Base-by-base conservation (phyloP, 257 asterid genomes). In the Leptodermis oblonga region DNA sequence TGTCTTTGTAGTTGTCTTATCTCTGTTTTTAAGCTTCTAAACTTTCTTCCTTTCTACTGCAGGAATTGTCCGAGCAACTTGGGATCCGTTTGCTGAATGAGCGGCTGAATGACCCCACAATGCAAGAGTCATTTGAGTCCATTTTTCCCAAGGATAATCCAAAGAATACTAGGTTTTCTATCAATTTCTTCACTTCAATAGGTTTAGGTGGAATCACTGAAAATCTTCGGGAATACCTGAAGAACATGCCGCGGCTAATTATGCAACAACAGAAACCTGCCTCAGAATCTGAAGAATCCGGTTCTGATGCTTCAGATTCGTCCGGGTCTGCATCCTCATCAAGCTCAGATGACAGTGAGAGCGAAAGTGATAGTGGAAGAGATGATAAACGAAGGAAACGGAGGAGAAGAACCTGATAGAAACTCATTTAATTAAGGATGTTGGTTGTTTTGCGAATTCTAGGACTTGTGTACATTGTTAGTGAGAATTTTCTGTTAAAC, bases 141-240 rank as follows among this genome's bases (percentile, higher is more conserved):
- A 88, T 92, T 6, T 92, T 90, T 31, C 98, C 98, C 18, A 88
- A 70, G 75, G 97, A 92, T 62, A 90, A 83, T 65, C 97, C 97
- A 0, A 90, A 88, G 60, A 92, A 92, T 67, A 85, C 97, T 0
- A 76, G 97, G 76, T 92, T 92, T 10, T 81, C 98, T 0, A 92
- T 92, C 69, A 92, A 90, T 77, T 92, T 92, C 46, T 92, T 92
- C 86, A 92, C 97, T 3, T 88, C 98, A 37, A 92, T 92, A 45
- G 97, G 98, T 70, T 83, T 88, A 41, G 97, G 97, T 58, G 97
- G 96, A 55, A 92, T 90, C 30, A 90, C 98, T 0, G 96, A 88
- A 49, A 88, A 84, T 70, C 79, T 88, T 56, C 86, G 98, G 0
- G 96, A 92, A 81, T 88, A 88, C 76, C 83, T 90, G 70, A 92